Evolutionary conservation across 2,329 filamentous ascomycete species (phyloP).

Genomic region (Aspergillus felis): DNA sequence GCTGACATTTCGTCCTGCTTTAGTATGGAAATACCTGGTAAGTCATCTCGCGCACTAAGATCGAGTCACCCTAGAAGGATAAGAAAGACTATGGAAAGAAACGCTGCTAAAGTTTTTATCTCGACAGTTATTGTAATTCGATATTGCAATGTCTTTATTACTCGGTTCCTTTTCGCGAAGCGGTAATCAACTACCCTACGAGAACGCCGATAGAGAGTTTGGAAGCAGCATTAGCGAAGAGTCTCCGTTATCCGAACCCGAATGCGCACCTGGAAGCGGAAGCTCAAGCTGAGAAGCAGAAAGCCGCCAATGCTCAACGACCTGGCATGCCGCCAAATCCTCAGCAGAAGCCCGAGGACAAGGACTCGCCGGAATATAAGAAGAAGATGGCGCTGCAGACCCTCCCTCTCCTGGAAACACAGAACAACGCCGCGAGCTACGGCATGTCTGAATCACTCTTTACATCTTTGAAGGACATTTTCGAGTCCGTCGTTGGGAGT

Average conservation of each 20-base stretch:
- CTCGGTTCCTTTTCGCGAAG: constrained; percentile 87
- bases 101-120: constrained; percentile 4
- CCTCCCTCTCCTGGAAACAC: constrained; percentile 81
- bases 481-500: constrained; percentile 81
- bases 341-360: constrained; percentile 76
- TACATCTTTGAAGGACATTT: constrained; percentile 92
- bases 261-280: constrained; percentile 53
- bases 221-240: constrained; percentile 49
- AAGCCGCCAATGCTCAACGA: constrained; percentile 34
- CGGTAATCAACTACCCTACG: constrained; percentile 85
- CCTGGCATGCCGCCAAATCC: constrained; percentile 52
- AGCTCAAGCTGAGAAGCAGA: constrained; percentile 45
- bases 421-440: constrained; percentile 74
- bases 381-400: constrained; percentile 91
- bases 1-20: constrained; percentile 17
- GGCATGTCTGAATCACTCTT: constrained; percentile 95
- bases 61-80: not conserved
- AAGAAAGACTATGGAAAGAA: not conserved
- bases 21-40: constrained; percentile 99
- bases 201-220: constrained; percentile 67
- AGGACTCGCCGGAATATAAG: constrained; percentile 94
- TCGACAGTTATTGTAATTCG: constrained; percentile 87
- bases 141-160: constrained; percentile 97
- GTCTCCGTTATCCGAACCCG: constrained; percentile 57
- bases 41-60: constrained; percentile 18